Evolutionary conservation across 1,284 basidiomycete genomes (phyloP).

Genomic region (Gomphus bonarii): DNA sequence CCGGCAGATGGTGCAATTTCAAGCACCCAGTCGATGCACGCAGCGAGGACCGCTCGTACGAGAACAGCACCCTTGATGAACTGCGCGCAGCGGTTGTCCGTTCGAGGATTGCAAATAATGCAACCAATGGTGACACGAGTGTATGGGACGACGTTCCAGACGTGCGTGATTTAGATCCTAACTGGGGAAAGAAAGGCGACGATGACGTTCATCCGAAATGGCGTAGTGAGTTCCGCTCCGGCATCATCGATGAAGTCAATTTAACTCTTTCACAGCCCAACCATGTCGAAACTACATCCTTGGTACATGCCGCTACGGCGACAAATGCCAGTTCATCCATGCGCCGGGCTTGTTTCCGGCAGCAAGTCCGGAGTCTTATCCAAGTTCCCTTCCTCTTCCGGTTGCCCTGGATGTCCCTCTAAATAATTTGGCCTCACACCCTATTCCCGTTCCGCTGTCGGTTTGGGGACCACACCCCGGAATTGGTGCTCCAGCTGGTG

Average conservation of each 20-base stretch:
- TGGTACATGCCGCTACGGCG: conserved; percentile 20
- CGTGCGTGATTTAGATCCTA: conserved; percentile 15
- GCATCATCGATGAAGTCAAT: background rate
- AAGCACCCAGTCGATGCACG: conserved; percentile 14
- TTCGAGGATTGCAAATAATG: background rate
- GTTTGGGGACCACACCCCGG: conserved; percentile 5
- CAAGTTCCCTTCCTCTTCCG: background rate
- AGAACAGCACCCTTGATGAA: background rate
- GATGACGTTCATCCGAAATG: conserved; percentile 16
- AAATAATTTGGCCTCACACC: background rate
- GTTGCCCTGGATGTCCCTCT: background rate
- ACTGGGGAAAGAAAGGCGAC: conserved; percentile 13
- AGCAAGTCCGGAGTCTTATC: background rate
- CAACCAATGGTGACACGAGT: background rate
- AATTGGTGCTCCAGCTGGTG: background rate
- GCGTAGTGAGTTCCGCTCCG: conserved; percentile 12
- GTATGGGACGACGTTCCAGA: conserved; percentile 11
- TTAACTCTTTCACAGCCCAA: conserved; percentile 15
- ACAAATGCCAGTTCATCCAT: conserved; percentile 21
- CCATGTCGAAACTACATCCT: conserved; percentile 21
- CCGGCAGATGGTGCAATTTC: conserved; percentile 17
- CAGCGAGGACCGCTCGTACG: background rate
- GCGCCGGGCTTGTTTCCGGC: conserved; percentile 1
- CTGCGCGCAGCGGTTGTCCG: conserved; percentile 2
- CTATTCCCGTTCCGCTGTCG: background rate